Conservation (phyloP, 108 stramenopile genomes). For the Fistulifera solaris region DNA sequence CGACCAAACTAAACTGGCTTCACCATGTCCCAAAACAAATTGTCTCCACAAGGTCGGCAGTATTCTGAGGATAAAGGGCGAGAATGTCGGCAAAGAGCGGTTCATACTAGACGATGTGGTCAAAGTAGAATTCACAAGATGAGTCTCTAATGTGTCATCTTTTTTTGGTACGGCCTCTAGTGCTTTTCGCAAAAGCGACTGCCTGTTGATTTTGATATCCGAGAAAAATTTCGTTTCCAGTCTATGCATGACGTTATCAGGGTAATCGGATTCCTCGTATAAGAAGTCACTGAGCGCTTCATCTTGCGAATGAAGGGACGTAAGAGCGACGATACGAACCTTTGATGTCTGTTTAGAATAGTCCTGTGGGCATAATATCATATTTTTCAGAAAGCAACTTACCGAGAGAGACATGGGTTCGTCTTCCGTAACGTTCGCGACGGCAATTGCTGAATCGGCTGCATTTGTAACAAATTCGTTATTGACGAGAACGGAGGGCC, state of each 20-base stretch:
- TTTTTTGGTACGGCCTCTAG: slow-evolving; percentile 1
- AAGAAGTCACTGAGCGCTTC: slow-evolving; percentile 44
- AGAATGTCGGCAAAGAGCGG: slow-evolving; percentile 45
- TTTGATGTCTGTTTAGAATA: no score
- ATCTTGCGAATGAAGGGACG: slow-evolving; percentile 81
- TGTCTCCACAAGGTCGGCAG: slow-evolving; percentile 48
- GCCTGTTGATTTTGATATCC: slow-evolving; percentile 2
- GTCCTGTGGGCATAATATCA: no score
- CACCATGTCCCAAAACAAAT: slow-evolving; percentile 48
- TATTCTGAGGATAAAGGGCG: slow-evolving; percentile 49
- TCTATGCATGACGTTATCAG: not conserved
- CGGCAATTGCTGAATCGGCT: not conserved
- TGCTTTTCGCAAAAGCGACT: not conserved
- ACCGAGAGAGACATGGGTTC: not conserved
- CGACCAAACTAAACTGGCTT: slow-evolving; percentile 64
- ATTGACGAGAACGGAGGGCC: no score
- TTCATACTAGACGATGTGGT: slow-evolving; percentile 44
- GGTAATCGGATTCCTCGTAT: slow-evolving; percentile 24
- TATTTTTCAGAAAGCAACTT: not conserved
- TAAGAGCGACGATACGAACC: slow-evolving; percentile 55
- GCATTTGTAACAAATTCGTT: slow-evolving; percentile 4
- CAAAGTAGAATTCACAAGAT: slow-evolving; percentile 30
- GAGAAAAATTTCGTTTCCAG: not conserved
- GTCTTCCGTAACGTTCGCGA: not conserved
- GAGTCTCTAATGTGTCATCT: slow-evolving; percentile 32